phyloP scores from a whole-genome alignment of 1,139 yeast genomes.

The Spathaspora sp. region DNA sequence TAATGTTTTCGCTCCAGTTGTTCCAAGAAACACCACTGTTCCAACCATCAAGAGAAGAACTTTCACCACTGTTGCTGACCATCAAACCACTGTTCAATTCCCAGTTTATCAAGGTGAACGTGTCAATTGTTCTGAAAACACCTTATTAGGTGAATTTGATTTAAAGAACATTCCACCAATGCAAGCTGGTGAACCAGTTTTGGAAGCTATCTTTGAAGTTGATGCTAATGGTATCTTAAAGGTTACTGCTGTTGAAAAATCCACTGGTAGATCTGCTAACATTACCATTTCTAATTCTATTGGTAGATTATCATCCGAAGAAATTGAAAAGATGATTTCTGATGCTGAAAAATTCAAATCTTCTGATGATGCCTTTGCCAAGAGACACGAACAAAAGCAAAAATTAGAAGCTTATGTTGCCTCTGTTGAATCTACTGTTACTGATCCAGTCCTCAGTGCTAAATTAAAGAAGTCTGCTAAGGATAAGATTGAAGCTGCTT shows the following conservation, averaged over 20 bases:
- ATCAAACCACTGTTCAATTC: constrained; percentile 99
- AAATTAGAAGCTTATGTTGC: constrained; percentile 99
- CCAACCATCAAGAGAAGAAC: constrained; percentile 99
- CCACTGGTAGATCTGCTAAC: constrained; percentile 99
- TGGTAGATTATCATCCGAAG: constrained; percentile 97
- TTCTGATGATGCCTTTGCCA: constrained; percentile 98
- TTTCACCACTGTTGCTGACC: constrained; percentile 99
- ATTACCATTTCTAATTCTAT: constrained; percentile 99
- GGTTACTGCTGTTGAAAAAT: constrained; percentile 99
- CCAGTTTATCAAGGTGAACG: constrained; percentile 99
- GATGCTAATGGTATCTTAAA: constrained; percentile 99
- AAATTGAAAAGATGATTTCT: constrained; percentile 97
- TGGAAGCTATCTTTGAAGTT: constrained; percentile 98
- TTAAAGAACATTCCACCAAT: constrained; percentile 98
- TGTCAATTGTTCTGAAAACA: constrained; percentile 99
- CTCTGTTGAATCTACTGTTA: constrained; percentile 93
- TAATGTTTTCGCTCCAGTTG: constrained; percentile 97
- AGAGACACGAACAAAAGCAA: constrained; percentile 99
- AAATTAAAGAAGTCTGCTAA: constrained; percentile 97
- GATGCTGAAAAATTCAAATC: constrained; percentile 99
- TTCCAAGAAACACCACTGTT: constrained; percentile 99
- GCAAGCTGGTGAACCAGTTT: constrained; percentile 99
- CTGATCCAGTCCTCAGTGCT: constrained; percentile 98
- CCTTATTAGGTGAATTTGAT: constrained; percentile 99
- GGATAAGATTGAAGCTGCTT: constrained; percentile 97